Evolutionary conservation across 1,139 yeast species (phyloP).

Genomic region (Hansenula lynferdii): DNA sequence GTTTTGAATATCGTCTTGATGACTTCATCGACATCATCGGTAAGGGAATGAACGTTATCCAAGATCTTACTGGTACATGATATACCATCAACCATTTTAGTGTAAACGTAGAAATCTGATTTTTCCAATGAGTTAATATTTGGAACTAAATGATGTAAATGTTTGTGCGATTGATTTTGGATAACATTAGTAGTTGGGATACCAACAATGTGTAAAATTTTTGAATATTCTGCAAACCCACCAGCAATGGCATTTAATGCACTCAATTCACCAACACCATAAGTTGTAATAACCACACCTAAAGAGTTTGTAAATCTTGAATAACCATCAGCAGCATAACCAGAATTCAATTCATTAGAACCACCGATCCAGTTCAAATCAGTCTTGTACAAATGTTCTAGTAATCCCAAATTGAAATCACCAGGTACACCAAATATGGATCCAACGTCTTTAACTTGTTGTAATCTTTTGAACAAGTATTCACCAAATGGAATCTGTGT

Average conservation of each 20-base stretch:
- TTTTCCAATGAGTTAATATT: slow-evolving; percentile 34
- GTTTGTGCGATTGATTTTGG: slow-evolving; percentile 16
- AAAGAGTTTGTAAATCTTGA: slow-evolving; percentile 57
- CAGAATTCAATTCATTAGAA: slow-evolving; percentile 55
- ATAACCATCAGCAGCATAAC: slow-evolving; percentile 67
- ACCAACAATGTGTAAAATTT: slow-evolving; percentile 64
- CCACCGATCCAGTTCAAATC: slow-evolving; percentile 40
- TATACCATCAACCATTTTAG: slow-evolving; percentile 50
- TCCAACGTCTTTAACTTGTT: slow-evolving; percentile 32
- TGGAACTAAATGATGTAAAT: slow-evolving; percentile 61
- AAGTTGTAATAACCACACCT: slow-evolving; percentile 58
- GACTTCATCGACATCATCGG: slow-evolving; percentile 59
- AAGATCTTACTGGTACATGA: slow-evolving; percentile 57
- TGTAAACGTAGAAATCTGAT: slow-evolving; percentile 53
- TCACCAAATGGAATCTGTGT: slow-evolving; percentile 38
- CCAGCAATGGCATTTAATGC: slow-evolving; percentile 67
- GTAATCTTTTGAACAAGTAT: slow-evolving; percentile 44
- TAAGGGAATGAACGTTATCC: slow-evolving; percentile 41
- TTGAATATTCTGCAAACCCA: slow-evolving; percentile 60
- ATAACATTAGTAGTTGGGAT: slow-evolving; percentile 41
- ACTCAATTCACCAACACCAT: slow-evolving; percentile 70
- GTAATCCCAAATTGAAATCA: slow-evolving; percentile 51
- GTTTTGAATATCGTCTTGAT: slow-evolving; percentile 48
- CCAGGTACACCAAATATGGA: slow-evolving; percentile 46
- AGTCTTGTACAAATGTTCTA: slow-evolving; percentile 50